Base-by-base conservation (phyloP, 257 asterid species). In the Solanum arcanum region DNA sequence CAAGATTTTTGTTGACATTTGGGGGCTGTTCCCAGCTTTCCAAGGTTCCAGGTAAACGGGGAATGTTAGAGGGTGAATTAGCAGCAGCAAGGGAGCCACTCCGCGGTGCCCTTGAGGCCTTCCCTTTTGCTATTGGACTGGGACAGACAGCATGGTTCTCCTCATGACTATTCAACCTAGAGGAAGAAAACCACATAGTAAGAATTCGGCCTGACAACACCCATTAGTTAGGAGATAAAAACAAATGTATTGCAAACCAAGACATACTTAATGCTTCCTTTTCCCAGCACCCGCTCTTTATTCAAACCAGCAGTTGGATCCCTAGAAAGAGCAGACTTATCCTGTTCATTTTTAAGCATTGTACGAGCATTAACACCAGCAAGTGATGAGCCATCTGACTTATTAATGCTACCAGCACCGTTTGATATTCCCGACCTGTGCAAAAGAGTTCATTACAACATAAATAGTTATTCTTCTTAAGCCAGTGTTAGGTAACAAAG, bases 1-100 rank as follows among this genome's bases (percentile, higher is more conserved):
- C 86, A 42, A 97, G 90, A 83, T 74, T 92, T 89, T 93, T 97
- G 88, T 86, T 92, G 87, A 77, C 88, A 89, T 88, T 90, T 83
- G 93, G 96, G 44, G 95, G 87, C 89, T 89, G 96, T 74, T 97
- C 98, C 97, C 99, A 97, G 92, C 96, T 95, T 89, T 96, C 99
- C 87, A 93, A 83, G 25, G 98, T 92, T 87, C 93, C 95, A 88
- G 94, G 86, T 74, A 87, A 88, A 86, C 96, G 96, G 87, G 94
- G 88, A 89, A 72, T 87, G 89, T 87, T 93, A 66, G 93, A 87
- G 87, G 92, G 91, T 69, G 94, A 88, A 90, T 89, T 94, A 64
- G 91, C 86, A 84, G 94, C 83, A 88, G 89, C 86, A 56, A 88
- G 75, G 44, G 96, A 89, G 87, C 95, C 94, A 88, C 94, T 93